Evolutionary conservation across 2,329 filamentous ascomycete species (phyloP).

Genomic region (Colletotrichum sansevieriae): DNA sequence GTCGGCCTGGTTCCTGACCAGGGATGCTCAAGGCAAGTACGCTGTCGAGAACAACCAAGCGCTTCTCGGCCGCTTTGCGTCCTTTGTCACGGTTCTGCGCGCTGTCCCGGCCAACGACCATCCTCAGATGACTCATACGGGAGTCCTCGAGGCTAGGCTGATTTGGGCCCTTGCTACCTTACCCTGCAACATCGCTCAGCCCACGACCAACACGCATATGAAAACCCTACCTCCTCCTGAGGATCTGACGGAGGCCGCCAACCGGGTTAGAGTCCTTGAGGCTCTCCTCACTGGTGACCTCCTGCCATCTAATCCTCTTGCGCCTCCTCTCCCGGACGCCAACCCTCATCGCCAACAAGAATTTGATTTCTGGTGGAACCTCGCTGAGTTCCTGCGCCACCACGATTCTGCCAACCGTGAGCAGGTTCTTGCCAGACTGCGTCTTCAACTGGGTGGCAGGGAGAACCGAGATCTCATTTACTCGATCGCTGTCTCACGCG

Average conservation of each 20-base stretch:
- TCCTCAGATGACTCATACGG: conserved; percentile 65
- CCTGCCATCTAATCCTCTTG: conserved; percentile 69
- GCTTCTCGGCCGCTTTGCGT: conserved; percentile 75
- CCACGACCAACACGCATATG: conserved; percentile 51
- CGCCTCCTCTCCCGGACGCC: conserved; percentile 61
- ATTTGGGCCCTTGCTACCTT: conserved; percentile 72
- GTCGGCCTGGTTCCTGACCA: conserved; percentile 81
- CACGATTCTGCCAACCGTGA: conserved; percentile 74
- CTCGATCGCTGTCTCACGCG: conserved; percentile 84
- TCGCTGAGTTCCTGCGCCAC: conserved; percentile 75
- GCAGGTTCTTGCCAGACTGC: conserved; percentile 73
- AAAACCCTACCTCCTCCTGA: conserved; percentile 64
- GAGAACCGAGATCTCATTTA: conserved; percentile 94
- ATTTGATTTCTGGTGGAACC: conserved; percentile 84
- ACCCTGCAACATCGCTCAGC: conserved; percentile 55
- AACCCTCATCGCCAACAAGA: conserved; percentile 71
- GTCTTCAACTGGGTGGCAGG: conserved; percentile 79
- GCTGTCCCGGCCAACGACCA: conserved; percentile 63
- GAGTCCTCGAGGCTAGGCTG: conserved; percentile 68
- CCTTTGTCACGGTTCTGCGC: conserved; percentile 70
- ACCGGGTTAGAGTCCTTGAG: conserved; percentile 82
- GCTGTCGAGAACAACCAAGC: conserved; percentile 65
- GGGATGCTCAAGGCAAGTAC: conserved; percentile 57
- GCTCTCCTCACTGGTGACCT: conserved; percentile 80
- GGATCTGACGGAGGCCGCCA: conserved; percentile 73